Evolutionary conservation across 805 yeast species (phyloP).

Genomic region (Metschnikowia arizonensis): DNA sequence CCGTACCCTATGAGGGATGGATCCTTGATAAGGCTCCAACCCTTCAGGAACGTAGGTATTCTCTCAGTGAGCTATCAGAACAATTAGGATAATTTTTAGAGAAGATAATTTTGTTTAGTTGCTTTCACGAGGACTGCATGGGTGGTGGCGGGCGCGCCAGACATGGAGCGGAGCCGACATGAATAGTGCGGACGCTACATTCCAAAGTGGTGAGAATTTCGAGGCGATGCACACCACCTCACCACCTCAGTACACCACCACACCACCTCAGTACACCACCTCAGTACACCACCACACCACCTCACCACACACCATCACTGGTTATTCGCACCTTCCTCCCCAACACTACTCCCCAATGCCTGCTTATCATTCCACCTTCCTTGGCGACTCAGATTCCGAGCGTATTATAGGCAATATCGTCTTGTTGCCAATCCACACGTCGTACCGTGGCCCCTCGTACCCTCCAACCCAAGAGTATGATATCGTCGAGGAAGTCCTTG

Average conservation of each 20-base stretch:
- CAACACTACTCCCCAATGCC: conserved; percentile 28
- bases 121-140: not conserved
- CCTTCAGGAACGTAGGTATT: too few relatives aligned
- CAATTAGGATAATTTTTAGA: not conserved
- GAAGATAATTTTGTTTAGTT: not conserved
- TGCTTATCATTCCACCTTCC: conserved; percentile 80
- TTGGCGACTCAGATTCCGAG: conserved; percentile 45
- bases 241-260: not conserved
- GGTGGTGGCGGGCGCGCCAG: conserved; percentile 1
- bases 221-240: too few relatives aligned
- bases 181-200: not conserved
- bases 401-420: conserved; percentile 74
- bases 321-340: not conserved
- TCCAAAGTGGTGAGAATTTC: too few relatives aligned
- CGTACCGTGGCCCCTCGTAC: conserved; percentile 87
- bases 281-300: too few relatives aligned
- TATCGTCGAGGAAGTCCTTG: conserved; percentile 85
- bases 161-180: not conserved
- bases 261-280: not conserved
- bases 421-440: conserved; percentile 79
- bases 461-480: conserved; percentile 73
- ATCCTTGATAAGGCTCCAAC: too few relatives aligned
- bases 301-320: not conserved
- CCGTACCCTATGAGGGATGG: too few relatives aligned
- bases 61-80: too few relatives aligned